Percentiles rank a stretch among this genome's conserved stretches.
Conservation (phyloP, 2,329 filamentous ascomycete species). For the Blastomyces parvus region DNA sequence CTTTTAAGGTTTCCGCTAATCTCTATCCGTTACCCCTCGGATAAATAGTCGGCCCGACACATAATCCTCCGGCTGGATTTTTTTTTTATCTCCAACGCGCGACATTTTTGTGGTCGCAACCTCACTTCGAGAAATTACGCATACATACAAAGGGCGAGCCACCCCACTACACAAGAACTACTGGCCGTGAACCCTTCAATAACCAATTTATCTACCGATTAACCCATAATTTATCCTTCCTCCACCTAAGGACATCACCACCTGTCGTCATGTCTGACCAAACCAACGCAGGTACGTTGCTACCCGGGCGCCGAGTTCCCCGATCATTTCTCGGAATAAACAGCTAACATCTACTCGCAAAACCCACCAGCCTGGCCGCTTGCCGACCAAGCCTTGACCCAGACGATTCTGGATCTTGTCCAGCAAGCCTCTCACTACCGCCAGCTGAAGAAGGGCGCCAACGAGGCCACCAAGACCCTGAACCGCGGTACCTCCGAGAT, state of each 20-base stretch:
- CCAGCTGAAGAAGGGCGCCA: conserved; percentile 83
- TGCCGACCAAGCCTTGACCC: conserved; percentile 63
- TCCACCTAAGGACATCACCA: neutral
- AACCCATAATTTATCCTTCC: neutral
- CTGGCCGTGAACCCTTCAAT: conserved; percentile 7
- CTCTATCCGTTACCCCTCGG: neutral
- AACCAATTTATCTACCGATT: neutral
- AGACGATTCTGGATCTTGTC: conserved; percentile 73
- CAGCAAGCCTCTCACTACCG: conserved; percentile 56
- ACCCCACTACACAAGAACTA: neutral
- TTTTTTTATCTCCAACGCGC: neutral
- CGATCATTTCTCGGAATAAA: neutral
- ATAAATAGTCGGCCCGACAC: neutral
- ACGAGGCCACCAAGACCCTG: conserved; percentile 77
- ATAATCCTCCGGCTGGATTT: neutral
- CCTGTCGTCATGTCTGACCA: conserved; percentile 3
- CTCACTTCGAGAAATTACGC: neutral
- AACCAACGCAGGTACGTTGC: neutral
- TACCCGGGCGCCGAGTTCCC: neutral
- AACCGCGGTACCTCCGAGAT: conserved; percentile 87
- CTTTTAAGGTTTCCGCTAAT: neutral
- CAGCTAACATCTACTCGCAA: conserved; percentile 9
- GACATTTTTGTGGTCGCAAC: neutral
- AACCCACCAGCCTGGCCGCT: conserved; percentile 53
- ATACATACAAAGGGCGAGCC: conserved; percentile 4